Evolutionary conservation across 2,329 filamentous ascomycete genomes (phyloP), one percentile per base, ranked within the genome.

Genomic region (Dissoconium aciculare): DNA sequence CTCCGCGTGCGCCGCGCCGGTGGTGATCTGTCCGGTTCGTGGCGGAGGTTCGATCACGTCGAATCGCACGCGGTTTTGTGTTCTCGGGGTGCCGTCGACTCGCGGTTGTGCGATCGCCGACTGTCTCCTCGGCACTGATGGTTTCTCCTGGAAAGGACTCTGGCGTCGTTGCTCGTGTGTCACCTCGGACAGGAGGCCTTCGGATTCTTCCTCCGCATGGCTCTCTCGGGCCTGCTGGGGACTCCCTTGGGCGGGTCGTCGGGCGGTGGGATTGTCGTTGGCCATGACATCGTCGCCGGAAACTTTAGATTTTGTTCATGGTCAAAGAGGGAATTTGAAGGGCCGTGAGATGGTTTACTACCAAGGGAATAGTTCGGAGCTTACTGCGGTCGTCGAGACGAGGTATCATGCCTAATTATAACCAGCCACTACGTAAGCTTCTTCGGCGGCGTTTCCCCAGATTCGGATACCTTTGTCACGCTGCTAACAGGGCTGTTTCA

Each of bases 61-160:
- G 56, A 89, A 89, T 42, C 77, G 75, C 27, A 89, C 81, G 15
- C 79, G 68, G 50, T 80, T 76, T 5, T 69, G 66, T 2, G 77
- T 82, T 32, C 76, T 55, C 11, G 76, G 69, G 19, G 69, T 66
- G 37, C 62, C 62, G 42, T 59, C 52, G 4, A 56, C 54, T 30
- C 62, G 50, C 10, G 50, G 55, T 33, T 63, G 61, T 3, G 62
- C 62, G 35, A 66, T 59, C 0, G 60, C 63, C n/a, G 48, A 52
- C 34, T 54, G 50, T 28, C 51, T 40, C 29, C 41, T 35, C 5
- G 44, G 45, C n/a, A 31, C 35, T 16, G 27, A 21, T 13, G 37
- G 32, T 35, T 36, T 37, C 4, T n/a, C 14, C 14, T 26, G 25
- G 12, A 17, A n/a, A 11, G 28, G 11, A 17, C 24, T 13, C 30